Percentiles rank a stretch among this genome's conserved stretches.
These are phyloP conservation scores for Ehretia macrophylla DNA, from an alignment of 257 asterid genomes.

Conservation along the genomic window DNA sequence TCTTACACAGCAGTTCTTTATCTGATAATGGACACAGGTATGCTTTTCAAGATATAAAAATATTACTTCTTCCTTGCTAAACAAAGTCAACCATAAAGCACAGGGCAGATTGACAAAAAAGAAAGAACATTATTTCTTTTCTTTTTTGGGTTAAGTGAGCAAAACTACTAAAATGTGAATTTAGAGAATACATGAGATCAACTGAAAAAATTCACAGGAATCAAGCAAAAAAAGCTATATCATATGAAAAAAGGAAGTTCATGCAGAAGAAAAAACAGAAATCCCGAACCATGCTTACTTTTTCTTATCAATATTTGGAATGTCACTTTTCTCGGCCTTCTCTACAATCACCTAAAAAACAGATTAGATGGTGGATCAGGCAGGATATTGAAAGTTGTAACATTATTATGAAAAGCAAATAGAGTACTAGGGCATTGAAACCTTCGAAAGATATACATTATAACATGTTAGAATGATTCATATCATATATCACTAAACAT, in stretches of 20 bases:
- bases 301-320: conserved; percentile 68
- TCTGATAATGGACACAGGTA: too few relatives aligned
- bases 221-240: neutral
- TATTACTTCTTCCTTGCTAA: too few relatives aligned
- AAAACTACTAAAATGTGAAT: too few relatives aligned
- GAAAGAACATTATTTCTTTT: too few relatives aligned
- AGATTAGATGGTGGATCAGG: conserved; percentile 1
- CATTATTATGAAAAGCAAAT: neutral
- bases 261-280: conserved; percentile 1
- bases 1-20: too few relatives aligned
- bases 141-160: too few relatives aligned
- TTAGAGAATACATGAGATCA: neutral
- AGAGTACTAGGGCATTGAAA: too few relatives aligned
- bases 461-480: too few relatives aligned
- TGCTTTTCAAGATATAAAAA: too few relatives aligned
- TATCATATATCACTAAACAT: neutral
- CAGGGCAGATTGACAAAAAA: too few relatives aligned
- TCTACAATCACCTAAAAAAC: conserved; percentile 57
- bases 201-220: neutral
- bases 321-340: conserved; percentile 66
- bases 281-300: conserved; percentile 34
- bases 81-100: too few relatives aligned
- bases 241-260: neutral
- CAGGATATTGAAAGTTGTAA: neutral
- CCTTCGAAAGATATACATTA: too few relatives aligned